Evolutionary conservation across 2,329 filamentous ascomycete genomes (phyloP).

Genomic region (Cephalotrichum gorgonifer): DNA sequence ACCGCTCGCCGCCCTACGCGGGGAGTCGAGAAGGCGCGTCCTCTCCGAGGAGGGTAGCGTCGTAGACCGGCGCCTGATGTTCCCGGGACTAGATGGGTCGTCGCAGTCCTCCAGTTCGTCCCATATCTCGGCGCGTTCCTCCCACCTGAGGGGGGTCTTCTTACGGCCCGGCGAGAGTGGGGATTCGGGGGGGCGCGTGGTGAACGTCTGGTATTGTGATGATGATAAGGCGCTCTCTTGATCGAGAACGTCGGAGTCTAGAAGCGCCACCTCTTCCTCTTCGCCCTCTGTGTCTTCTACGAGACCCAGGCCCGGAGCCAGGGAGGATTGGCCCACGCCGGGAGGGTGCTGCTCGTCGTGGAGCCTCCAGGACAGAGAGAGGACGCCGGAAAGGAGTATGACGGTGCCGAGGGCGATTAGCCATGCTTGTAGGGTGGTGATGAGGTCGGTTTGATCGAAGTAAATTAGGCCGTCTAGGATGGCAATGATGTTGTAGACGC

Average conservation of each 20-base stretch:
- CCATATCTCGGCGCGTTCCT: slow-evolving; percentile 76
- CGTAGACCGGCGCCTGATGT: slow-evolving; percentile 33
- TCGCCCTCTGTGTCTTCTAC: slow-evolving; percentile 59
- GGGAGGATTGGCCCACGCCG: slow-evolving; percentile 52
- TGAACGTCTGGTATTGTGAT: slow-evolving; percentile 12
- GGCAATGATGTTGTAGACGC: slow-evolving; percentile 97
- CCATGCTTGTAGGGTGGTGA: slow-evolving; percentile 65
- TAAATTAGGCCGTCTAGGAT: slow-evolving; percentile 96
- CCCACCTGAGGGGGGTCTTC: slow-evolving; percentile 36
- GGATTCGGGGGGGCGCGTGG: slow-evolving; percentile 36
- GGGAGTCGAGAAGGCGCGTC: slow-evolving; percentile 25
- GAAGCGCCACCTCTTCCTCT: slow-evolving; percentile 28
- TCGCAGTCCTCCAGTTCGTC: slow-evolving; percentile 66
- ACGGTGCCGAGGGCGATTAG: slow-evolving; percentile 79
- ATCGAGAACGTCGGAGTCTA: slow-evolving; percentile 22
- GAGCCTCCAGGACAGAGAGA: slow-evolving; percentile 88
- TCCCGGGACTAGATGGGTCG: slow-evolving; percentile 19
- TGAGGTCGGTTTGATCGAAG: slow-evolving; percentile 76
- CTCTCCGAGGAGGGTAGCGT: slow-evolving; percentile 34
- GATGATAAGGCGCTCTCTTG: slow-evolving; percentile 12
- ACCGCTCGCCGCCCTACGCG: slow-evolving; percentile 21
- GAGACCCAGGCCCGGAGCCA: slow-evolving; percentile 75
- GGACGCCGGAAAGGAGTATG: slow-evolving; percentile 76
- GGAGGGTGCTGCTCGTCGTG: slow-evolving; percentile 63
- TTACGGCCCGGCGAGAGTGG: slow-evolving; percentile 30